Percentiles rank a stretch among this genome's conserved stretches.
Conservation (phyloP, 2,329 filamentous ascomycete genomes). For the Ophiosphaerella herpotricha region DNA sequence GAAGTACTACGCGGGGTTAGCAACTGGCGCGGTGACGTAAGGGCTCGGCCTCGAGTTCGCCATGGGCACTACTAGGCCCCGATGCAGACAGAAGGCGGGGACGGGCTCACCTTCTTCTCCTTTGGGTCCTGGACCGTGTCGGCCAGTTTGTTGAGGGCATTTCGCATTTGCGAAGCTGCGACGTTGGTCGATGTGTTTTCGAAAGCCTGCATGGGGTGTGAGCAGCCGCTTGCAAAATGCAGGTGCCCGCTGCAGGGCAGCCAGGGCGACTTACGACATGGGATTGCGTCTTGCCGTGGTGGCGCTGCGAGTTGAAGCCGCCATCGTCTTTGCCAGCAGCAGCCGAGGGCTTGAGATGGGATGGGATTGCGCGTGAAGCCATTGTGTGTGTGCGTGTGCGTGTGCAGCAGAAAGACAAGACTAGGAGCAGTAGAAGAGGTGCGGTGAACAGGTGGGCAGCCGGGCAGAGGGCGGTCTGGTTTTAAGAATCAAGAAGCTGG, state of each 20-base stretch:
- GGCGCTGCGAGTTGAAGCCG: constrained; percentile 62
- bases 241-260: neutral
- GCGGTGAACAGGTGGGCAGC: constrained; percentile 7
- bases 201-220: constrained; percentile 71
- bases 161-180: constrained; percentile 98
- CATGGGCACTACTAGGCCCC: neutral
- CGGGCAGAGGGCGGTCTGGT: constrained; percentile 22
- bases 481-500: constrained; percentile 24
- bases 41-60: constrained; percentile 9
- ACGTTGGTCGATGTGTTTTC: constrained; percentile 99
- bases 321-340: constrained; percentile 46
- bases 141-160: constrained; percentile 87
- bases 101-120: constrained; percentile 71
- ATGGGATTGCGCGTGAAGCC: constrained; percentile 75
- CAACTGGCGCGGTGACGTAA: constrained; percentile 13
- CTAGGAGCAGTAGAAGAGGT: neutral
- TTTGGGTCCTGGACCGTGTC: constrained; percentile 83
- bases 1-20: constrained; percentile 68
- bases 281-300: constrained; percentile 83
- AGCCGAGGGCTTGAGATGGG: constrained; percentile 74
- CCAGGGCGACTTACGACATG: constrained; percentile 71
- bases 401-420: constrained; percentile 1
- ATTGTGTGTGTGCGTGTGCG: constrained; percentile 53
- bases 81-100: neutral
- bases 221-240: constrained; percentile 2